Evolutionary conservation across 192 early-diverging fungal genomes (phyloP).

Genomic region (Mortierella claussenii): DNA sequence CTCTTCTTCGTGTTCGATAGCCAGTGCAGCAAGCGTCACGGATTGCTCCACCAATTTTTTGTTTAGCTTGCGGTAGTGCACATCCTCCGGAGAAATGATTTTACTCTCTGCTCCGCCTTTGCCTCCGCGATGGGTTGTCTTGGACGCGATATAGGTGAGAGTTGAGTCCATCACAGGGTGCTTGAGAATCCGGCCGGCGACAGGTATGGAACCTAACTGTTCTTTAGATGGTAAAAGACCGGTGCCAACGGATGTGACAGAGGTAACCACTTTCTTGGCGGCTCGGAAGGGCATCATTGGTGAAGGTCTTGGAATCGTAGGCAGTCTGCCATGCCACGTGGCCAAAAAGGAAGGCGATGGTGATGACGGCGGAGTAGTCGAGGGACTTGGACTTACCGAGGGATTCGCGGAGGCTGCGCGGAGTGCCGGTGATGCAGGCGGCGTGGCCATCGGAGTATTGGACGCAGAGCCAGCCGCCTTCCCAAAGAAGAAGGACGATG

Average conservation of each 20-base stretch:
- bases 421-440: slow-evolving; percentile 38
- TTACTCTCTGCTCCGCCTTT: slow-evolving; percentile 13
- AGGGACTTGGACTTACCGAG: slow-evolving; percentile 16
- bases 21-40: slow-evolving; percentile 37
- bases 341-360: slow-evolving; percentile 41
- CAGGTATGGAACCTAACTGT: slow-evolving; percentile 47
- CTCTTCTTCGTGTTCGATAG: slow-evolving; percentile 43
- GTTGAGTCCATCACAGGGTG: slow-evolving; percentile 54
- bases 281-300: slow-evolving; percentile 43
- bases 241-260: slow-evolving; percentile 44
- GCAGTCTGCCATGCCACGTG: slow-evolving; percentile 25
- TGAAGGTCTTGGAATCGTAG: slow-evolving; percentile 39
- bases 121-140: slow-evolving; percentile 23
- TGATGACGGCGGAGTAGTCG: slow-evolving; percentile 35
- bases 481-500: slow-evolving; percentile 24
- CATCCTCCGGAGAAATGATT: slow-evolving; percentile 22
- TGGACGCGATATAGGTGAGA: slow-evolving; percentile 46
- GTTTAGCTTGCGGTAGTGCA: slow-evolving; percentile 47
- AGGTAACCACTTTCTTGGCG: slow-evolving; percentile 36
- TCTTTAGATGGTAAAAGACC: slow-evolving; percentile 46
- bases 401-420: slow-evolving; percentile 10
- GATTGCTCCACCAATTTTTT: slow-evolving; percentile 50
- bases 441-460: slow-evolving; percentile 28
- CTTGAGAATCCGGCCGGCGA: slow-evolving; percentile 43
- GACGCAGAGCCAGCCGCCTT: slow-evolving; percentile 4